Evolutionary conservation across 805 yeast genomes (phyloP).

Genomic region (Lachancea fermentati): DNA sequence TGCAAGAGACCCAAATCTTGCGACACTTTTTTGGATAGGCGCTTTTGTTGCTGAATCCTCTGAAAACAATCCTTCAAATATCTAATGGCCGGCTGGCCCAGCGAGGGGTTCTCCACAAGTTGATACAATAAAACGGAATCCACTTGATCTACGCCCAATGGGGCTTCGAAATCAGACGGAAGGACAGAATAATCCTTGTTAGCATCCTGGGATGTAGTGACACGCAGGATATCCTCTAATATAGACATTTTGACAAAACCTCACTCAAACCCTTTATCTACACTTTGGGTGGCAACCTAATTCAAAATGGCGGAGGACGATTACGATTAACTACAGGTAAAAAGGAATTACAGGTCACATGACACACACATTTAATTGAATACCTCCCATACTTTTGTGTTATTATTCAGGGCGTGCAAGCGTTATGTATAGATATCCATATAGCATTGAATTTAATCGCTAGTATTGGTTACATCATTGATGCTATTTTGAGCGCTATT

Average conservation of each 20-base stretch:
- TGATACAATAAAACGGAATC: constrained; percentile 30
- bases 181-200: constrained; percentile 12
- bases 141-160: constrained; percentile 17
- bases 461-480: background rate
- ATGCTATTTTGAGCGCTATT: background rate
- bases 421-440: background rate
- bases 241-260: constrained; percentile 13
- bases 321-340: background rate
- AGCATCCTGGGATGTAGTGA: constrained; percentile 16
- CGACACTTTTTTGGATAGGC: constrained; percentile 40
- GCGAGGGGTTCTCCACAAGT: constrained; percentile 28
- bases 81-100: constrained; percentile 19
- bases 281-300: background rate
- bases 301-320: background rate
- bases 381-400: background rate
- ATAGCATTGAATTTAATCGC: background rate
- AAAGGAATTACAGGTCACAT: background rate
- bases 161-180: constrained; percentile 10
- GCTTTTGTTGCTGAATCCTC: constrained; percentile 34
- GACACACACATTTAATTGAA: background rate
- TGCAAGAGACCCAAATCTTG: constrained; percentile 40
- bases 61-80: constrained; percentile 27
- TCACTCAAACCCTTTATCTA: background rate
- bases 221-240: constrained; percentile 25
- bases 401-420: no score